Base-by-base conservation (phyloP, 331 rosid species). In the Quercus phellos region DNA sequence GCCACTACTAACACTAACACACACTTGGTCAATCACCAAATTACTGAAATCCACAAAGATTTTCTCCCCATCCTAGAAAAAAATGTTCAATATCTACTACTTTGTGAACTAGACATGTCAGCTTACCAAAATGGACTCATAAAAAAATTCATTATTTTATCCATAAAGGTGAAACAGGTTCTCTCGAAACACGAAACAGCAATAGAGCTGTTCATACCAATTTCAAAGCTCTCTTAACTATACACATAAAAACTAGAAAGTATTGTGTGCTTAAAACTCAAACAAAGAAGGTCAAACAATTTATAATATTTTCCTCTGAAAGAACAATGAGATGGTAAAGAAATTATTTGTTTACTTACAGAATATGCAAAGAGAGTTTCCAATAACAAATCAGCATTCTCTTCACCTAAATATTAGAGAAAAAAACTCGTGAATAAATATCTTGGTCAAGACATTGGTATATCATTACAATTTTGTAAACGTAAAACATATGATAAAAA, bases 331-430 rank as follows among this genome's bases (percentile, higher is more conserved):
- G 43, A 77, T 59, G 34, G 67, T 64, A 76, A 74, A 30, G 55
- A 18, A 16, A 58, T 38, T 32, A 78, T 38, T 69, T 54, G 32
- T 70, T 74, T 58, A 88, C 94, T 85, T 80, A 91, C 99, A 63
- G 91, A 77, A 81, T 50, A 73, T n/a, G 85, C 73, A 55, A 90
- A 81, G 80, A 95, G 92, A 46, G 90, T 83, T 86, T 95, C 96
- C 90, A 92, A 73, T 63, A 92, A 80, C 81, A 81, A 74, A 58
- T 92, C 97, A 54, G 87, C 84, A 68, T 95, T 85, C 56, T 83
- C 90, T 73, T 87, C 98, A 72, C 99, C 99, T 95, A 81, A 50
- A 87, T 13, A 61, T 84, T 66, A 38, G 79, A 80, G 85, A 63
- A 79, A 79, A 46, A 76, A 4, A 74, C 29, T 43, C 60, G 19